Evolutionary conservation across 1,284 basidiomycete genomes (phyloP), one percentile per base, ranked within the genome.

Genomic region (Uromyces viciae-fabae): DNA sequence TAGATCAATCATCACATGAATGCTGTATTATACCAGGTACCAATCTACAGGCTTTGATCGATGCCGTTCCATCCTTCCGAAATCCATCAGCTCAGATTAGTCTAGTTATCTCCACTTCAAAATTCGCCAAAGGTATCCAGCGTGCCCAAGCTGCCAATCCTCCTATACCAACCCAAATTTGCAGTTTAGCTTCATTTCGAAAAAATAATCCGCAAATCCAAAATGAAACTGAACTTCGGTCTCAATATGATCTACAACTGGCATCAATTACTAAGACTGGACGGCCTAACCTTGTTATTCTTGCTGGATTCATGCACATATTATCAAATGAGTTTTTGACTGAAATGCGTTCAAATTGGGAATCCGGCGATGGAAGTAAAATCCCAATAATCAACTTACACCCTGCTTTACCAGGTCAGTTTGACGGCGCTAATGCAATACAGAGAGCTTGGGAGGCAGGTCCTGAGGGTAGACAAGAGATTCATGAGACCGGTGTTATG

Each of bases 261-360:
- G 95, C 94, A 1, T 87, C 89, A 25, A 88, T 90, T 75, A 91
- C 98, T 11, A 85, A 93, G 33, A 84, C 85, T 1, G 85, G 84
- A 36, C 87, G 88, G 43, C 96, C 96, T 0, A 93, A 98, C 85
- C 86, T 97, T 25, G 90, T 98, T 80, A 93, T 99, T 2, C 89
- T 98, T 36, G 96, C 96, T 0, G 97, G 96, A 0, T 99, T 94
- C 92, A 98, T 99, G 96, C 95, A 98, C 85, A 92, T 95, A 83
- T 89, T 95, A 58, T 88, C 88, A 9, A 86, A 88, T 73, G 82
- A 85, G 22, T 90, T 91, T 85, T 85, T 90, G 28, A 84, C 88
- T 43, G 84, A 88, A 31, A 85, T 89, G n/a, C 49, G 64, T 31
- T 38, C 72, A 14, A 49, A 74, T 58, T 74, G 72, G 72, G 40